Evolutionary conservation across 2,329 filamentous ascomycete species (phyloP), one percentile per base, ranked within the genome.

Genomic region (Didymella lethalis): DNA sequence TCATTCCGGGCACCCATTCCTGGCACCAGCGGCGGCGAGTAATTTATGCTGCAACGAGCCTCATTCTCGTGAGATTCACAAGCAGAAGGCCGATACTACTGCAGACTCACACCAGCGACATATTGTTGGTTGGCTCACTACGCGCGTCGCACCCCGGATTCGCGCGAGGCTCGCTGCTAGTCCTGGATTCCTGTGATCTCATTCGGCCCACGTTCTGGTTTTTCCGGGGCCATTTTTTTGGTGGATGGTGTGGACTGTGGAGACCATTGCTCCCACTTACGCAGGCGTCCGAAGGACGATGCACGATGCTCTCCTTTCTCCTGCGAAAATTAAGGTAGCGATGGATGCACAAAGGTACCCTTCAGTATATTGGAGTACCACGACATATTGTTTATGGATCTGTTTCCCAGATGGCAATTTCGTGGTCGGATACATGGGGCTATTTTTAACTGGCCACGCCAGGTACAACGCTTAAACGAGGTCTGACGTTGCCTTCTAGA

Each of bases 401-500:
- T 47, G 45, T 38, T 32, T 23, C 31, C 40, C 40, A 58, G 18
- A 29, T 41, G 31, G 38, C 41, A 54, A 54, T 59, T 41, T 59
- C 16, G 46, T 50, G 28, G 56, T 34, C 40, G 46, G 50, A 40
- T 41, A 64, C 45, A 32, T 20, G 25, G 44, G 40, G 52, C 62
- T 66, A 66, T 67, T 67, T 67, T 67, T 62, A 63, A 58, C 56
- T 40, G 52, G 48, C 50, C 40, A 36, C 41, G 23, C 41, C 49
- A 58, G 56, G 45, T 50, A 63, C 61, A 54, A 23, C 44, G 50
- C 50, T 34, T 46, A 34, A 32, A 46, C 34, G 41, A 54, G 57
- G 36, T 53, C 57, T 67, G 57, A 66, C 65, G 60, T 66, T 57
- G 64, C 57, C 59, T 51, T 49, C 50, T 54, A 56, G 61, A 62